Base-by-base conservation (phyloP, 2,329 filamentous ascomycete species). In the Trichoderma hamatum region DNA sequence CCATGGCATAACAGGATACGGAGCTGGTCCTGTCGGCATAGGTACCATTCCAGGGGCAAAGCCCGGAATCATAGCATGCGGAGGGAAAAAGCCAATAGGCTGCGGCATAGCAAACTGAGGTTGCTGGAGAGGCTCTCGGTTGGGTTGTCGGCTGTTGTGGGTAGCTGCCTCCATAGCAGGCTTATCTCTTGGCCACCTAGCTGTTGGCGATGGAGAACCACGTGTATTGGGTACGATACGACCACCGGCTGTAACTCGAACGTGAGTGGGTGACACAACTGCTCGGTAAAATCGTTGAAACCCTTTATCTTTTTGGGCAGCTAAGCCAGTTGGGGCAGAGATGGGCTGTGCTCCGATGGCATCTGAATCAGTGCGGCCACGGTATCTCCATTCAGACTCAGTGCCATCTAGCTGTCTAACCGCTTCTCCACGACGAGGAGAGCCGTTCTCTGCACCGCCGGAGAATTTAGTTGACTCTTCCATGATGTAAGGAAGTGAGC, bases 241-340 rank as follows among this genome's bases (percentile, higher is more conserved):
- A 52, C 89, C 89, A 69, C 89, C 88, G 70, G 89, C 89, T 24
- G 89, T 91, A 61, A 91, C 89, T 19, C 89, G 86, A 71, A 90
- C 85, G 76, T 90, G 88, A 16, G 87, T 89, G 9, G 89, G 89
- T 39, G 89, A 91, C 5, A 87, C 84, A n/a, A 90, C 89, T 13
- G 88, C 88, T 75, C 89, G 88, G 79, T 88, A 90, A 75, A 91
- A 91, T 64, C 85, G 83, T 76, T 89, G 85, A 72, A 91, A 91
- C n/a, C 89, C 89, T 75, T 90, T 87, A 39, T 84, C 84, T 72
- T 86, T 84, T 75, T 90, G 88, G 30, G 86, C 84, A 46, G 77
- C 78, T 39, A 85, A 76, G 10, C 83, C 85, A 24, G 82, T 77
- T 13, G 88, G 88, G 26, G 87, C 87, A 62, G 84, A 79, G 43